A percentile compares a stretch with the other conserved stretches of the same genome.
These are phyloP conservation scores for Fusarium citri DNA, from an alignment of 2,329 filamentous ascomycete genomes.

Conservation along the genomic window DNA sequence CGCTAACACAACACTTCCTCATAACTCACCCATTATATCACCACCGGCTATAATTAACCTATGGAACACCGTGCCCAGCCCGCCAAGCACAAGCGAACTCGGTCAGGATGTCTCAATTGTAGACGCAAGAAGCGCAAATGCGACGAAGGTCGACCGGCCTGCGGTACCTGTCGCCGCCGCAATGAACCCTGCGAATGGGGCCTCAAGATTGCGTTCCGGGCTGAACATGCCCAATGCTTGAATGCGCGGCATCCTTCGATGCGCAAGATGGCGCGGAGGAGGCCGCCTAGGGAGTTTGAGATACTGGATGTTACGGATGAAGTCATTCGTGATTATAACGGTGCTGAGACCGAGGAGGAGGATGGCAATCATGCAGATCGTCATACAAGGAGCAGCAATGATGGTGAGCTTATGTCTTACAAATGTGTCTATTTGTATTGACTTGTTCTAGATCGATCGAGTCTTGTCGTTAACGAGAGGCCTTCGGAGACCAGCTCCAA, in stretches of 20 bases:
- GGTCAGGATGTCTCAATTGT: constrained; percentile 54
- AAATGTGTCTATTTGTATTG: not conserved
- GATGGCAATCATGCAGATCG: constrained; percentile 20
- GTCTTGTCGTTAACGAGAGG: constrained; percentile 3
- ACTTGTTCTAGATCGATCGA: not conserved
- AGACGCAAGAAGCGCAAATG: constrained; percentile 55
- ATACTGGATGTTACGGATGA: constrained; percentile 54
- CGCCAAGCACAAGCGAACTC: constrained; percentile 49
- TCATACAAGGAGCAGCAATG: not conserved
- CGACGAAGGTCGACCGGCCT: constrained; percentile 52
- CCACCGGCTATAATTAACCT: constrained; percentile 38
- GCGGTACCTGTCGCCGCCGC: constrained; percentile 50
- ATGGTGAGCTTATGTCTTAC: constrained; percentile 6
- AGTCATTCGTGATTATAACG: constrained; percentile 53
- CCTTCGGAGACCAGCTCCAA: not conserved
- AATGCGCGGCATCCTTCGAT: constrained; percentile 51
- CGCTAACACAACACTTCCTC: not conserved
- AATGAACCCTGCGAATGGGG: constrained; percentile 53
- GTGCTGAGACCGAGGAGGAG: constrained; percentile 41
- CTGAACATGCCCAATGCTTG: constrained; percentile 52
- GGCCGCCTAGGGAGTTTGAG: constrained; percentile 48
- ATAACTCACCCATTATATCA: not conserved
- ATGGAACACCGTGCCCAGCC: constrained; percentile 32
- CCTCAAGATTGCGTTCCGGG: constrained; percentile 53
- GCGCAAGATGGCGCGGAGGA: constrained; percentile 46